Base-by-base conservation (phyloP, 495 filamentous ascomycete genomes). In the Apodospora peruviana region DNA sequence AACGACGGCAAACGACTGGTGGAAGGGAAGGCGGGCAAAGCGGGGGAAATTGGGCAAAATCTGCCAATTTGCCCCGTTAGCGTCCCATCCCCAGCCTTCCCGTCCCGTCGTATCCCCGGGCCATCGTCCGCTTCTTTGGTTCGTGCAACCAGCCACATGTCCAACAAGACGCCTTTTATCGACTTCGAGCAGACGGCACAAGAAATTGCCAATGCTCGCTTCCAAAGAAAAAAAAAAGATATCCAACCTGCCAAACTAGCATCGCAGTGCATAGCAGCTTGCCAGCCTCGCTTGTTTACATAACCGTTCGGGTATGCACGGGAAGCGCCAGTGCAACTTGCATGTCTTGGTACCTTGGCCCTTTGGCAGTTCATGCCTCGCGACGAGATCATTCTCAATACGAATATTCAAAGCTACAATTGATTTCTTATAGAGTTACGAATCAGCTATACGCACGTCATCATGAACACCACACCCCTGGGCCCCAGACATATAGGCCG, bases 301-400 rank as follows among this genome's bases (percentile, higher is more conserved):
- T 14, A 32, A 32, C 27, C 7, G 7, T 14, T 32, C 27, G 27
- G n/a, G 7, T 32, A 7, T 32, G 27, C 27, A 32, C 14, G 7
- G 27, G 46, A 48, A 29, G 46, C 46, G 46, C 46, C 46, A 41
- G 47, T 43, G 24, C 39, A 21, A 43, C 46, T 23, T 5, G 23
- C 29, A 45, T 22, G 11, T 18, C 23, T 32, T 10, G 27, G 14
- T 32, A 32, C 14, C 27, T 32, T 32, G 27, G 27, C 27, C 27
- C 23, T 45, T 34, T 16, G 12, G 43, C 43, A 45, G 20, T n/a
- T 21, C 40, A 20, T 23, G 12, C 20, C 16, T 36, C 17, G 12
- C 17, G 2, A 36, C 32, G 32, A 36, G 32, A n/a, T n/a, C n/a
- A n/a, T n/a, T n/a, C n/a, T n/a, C n/a, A n/a, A n/a, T n/a, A n/a